Evolutionary conservation across 2,329 filamentous ascomycete genomes (phyloP).

Genomic region (Aquanectria penicillioides): DNA sequence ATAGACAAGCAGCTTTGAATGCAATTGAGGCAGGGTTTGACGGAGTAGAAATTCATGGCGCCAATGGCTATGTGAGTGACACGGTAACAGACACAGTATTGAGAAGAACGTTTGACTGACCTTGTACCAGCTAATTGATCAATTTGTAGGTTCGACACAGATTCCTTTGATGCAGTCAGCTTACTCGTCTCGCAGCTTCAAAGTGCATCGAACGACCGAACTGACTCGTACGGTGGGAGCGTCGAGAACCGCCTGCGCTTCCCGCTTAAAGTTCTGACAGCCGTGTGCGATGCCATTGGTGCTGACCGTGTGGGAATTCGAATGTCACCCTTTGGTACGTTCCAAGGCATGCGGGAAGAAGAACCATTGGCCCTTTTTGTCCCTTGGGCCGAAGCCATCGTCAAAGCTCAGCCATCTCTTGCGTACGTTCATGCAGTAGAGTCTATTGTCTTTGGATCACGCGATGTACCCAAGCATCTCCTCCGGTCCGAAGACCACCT

Average conservation of each 20-base stretch:
- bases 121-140: constrained; percentile 54
- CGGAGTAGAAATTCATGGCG: constrained; percentile 70
- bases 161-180: rapidly evolving
- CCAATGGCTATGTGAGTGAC: constrained; percentile 65
- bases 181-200: constrained; percentile 42
- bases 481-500: constrained; percentile 48
- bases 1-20: constrained; percentile 62
- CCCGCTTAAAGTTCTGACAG: constrained; percentile 58
- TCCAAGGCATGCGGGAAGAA: constrained; percentile 71
- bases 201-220: constrained; percentile 59
- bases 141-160: constrained; percentile 66
- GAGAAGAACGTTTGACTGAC: constrained; percentile 6
- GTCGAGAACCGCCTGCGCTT: constrained; percentile 65
- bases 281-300: constrained; percentile 58
- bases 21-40: constrained; percentile 75
- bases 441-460: constrained; percentile 58
- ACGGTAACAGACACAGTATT: too few species aligned
- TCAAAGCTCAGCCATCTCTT: constrained; percentile 63
- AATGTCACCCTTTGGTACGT: constrained; percentile 67
- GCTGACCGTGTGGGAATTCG: constrained; percentile 65
- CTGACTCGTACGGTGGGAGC: constrained; percentile 62
- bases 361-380: constrained; percentile 58
- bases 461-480: constrained; percentile 43
- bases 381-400: constrained; percentile 67
- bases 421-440: constrained; percentile 72